phyloP scores from a whole-genome alignment of 2,329 filamentous ascomycete genomes.

The Penicillium brasilianum region DNA sequence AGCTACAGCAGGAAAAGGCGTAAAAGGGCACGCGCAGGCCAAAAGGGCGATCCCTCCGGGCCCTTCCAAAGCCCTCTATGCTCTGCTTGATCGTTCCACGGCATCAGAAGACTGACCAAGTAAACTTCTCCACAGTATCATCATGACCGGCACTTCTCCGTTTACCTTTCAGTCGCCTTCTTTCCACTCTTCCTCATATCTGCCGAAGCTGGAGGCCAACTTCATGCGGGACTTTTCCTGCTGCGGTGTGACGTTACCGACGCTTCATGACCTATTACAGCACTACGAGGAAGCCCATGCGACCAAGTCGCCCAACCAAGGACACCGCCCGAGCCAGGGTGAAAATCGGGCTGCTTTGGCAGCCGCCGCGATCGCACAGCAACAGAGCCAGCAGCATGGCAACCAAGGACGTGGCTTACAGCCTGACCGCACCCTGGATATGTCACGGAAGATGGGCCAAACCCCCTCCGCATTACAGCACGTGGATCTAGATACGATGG shows the following conservation, averaged over 20 bases:
- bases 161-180: slow-evolving; percentile 90
- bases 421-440: slow-evolving; percentile 41
- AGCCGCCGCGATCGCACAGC: slow-evolving; percentile 54
- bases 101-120: slow-evolving; percentile 33
- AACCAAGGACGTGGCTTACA: slow-evolving; percentile 43
- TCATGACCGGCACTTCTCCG: slow-evolving; percentile 96
- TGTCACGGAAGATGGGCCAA: slow-evolving; percentile 46
- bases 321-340: slow-evolving; percentile 55
- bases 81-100: slow-evolving; percentile 25
- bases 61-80: slow-evolving; percentile 15
- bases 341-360: slow-evolving; percentile 59
- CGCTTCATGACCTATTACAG: slow-evolving; percentile 90
- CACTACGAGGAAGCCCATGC: slow-evolving; percentile 97
- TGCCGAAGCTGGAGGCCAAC: slow-evolving; percentile 93
- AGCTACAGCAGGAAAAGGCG: background rate
- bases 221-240: slow-evolving; percentile 98
- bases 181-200: slow-evolving; percentile 93
- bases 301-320: slow-evolving; percentile 62
- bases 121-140: slow-evolving; percentile 66
- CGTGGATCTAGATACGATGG: slow-evolving; percentile 78
- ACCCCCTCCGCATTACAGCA: slow-evolving; percentile 39
- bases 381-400: slow-evolving; percentile 54
- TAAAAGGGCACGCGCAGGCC: background rate
- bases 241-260: slow-evolving; percentile 86
- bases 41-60: background rate